phyloP scores from a whole-genome alignment of 768 basidiomycete genomes.

The Dioszegia crocea region DNA sequence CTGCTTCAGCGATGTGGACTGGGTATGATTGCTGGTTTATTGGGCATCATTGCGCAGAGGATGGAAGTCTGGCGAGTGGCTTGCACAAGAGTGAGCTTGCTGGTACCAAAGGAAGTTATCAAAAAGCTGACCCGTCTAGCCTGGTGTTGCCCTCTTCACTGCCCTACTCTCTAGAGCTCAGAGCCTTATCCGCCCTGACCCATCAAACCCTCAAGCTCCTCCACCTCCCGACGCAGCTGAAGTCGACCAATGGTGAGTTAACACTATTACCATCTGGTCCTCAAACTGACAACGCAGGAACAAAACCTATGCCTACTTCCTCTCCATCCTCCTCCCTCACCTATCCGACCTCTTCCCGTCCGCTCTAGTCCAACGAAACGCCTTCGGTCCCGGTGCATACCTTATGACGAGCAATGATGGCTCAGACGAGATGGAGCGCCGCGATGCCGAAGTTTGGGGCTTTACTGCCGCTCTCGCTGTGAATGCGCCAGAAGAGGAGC shows the following conservation, averaged over 20 bases:
- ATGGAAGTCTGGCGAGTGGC: constrained; percentile 70
- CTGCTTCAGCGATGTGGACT: constrained; percentile 74
- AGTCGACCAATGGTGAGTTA: constrained; percentile 64
- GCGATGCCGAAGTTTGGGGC: constrained; percentile 49
- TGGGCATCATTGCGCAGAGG: constrained; percentile 75
- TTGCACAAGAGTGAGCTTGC: constrained; percentile 66
- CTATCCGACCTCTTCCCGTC: constrained; percentile 85
- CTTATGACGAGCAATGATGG: constrained; percentile 25
- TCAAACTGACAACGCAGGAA: constrained; percentile 58
- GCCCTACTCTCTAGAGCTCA: constrained; percentile 89
- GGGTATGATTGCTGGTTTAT: constrained; percentile 75
- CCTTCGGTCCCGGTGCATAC: constrained; percentile 52
- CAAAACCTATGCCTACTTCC: constrained; percentile 79
- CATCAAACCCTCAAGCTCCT: constrained; percentile 54
- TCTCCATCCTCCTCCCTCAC: constrained; percentile 71
- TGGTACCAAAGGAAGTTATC: background rate
- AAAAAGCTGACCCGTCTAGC: constrained; percentile 55
- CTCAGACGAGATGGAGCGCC: constrained; percentile 44
- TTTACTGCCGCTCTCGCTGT: constrained; percentile 61
- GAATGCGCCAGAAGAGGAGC: constrained; percentile 73
- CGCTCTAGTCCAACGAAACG: constrained; percentile 54
- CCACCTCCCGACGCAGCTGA: constrained; percentile 60
- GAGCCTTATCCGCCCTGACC: constrained; percentile 70
- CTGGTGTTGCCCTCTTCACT: constrained; percentile 85
- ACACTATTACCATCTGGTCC: constrained; percentile 7